Evolutionary conservation across 176 grass and related monocot genomes (phyloP).

Genomic region (Eremochloa ophiuroides): DNA sequence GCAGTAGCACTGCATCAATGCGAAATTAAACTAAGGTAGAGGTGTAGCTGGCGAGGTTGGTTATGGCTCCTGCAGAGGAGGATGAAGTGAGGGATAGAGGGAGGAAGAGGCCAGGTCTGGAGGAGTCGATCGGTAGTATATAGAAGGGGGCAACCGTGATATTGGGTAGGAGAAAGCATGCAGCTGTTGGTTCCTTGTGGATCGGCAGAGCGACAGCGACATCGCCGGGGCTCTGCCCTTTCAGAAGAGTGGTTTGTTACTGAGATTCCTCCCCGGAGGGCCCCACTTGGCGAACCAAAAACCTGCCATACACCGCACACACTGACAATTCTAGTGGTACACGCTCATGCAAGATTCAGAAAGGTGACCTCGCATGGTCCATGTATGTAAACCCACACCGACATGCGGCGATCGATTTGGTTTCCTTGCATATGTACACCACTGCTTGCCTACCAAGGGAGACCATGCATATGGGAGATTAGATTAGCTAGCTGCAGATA

Average conservation of each 20-base stretch:
- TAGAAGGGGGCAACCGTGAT: conserved; percentile 43
- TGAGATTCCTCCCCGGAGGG: conserved; percentile 53
- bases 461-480: background rate
- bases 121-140: background rate
- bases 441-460: background rate
- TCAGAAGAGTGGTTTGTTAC: conserved; percentile 58
- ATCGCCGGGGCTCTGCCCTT: background rate
- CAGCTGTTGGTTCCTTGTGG: conserved; percentile 38
- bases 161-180: conserved; percentile 44
- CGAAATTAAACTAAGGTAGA: background rate
- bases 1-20: background rate
- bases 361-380: conserved; percentile 15
- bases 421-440: background rate
- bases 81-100: background rate
- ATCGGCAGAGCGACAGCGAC: conserved; percentile 32
- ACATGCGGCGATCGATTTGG: conserved; percentile 8
- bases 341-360: conserved; percentile 36
- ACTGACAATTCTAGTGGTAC: conserved; percentile 39
- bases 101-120: too few relatives aligned
- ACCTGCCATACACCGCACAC: conserved; percentile 9
- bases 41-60: background rate
- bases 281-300: conserved; percentile 29
- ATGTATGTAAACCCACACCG: background rate
- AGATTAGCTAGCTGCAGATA: background rate
- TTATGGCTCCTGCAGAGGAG: background rate